Base-by-base conservation (phyloP, 1,139 yeast genomes). In the Suhomyces ambrosiae region DNA sequence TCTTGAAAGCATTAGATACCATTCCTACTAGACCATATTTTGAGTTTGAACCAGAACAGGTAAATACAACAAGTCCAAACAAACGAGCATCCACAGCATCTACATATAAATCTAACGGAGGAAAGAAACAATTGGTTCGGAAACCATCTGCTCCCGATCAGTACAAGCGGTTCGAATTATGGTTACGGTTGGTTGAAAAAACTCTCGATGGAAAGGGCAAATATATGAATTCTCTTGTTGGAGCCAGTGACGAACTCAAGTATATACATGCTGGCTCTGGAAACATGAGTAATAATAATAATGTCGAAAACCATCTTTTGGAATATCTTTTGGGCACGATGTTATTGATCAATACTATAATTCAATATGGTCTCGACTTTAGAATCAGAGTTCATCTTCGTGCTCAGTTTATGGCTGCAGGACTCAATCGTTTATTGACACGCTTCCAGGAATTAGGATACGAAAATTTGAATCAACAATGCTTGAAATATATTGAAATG, bases 141-240 rank as follows among this genome's bases (percentile, higher is more conserved):
- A 55, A 70, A 54, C 66, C 72, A 30, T 63, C 71, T 14, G 48
- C 58, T 22, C 71, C 68, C 16, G 64, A 63, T 21, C 60, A 63
- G 6, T 69, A 73, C 41, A 79, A 76, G 52, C 69, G 90, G 33
- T 85, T 87, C 50, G 95, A 87, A 50, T 78, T 86, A n/a, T 92
- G 97, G 97, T 60, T 90, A 37, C 70, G 75, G 49, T 68, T 84
- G 8, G 84, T 88, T 3, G 86, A 79, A 40, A 76, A 80, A 40
- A 82, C 95, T 0, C 57, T 92, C 36, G 90, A 85, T 45, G 97
- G 97, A 1, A 74, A 92, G 49, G 97, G 97, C 9, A 84, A 81
- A 51, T 69, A 68, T 44, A 73, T 85, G 73, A 95, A 96, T 11
- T 86, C 96, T 0, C 64, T 84, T 50, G 97, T 92, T 7, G 97